Conservation (phyloP, 2,329 filamentous ascomycete genomes). For the Nemania abortiva region DNA sequence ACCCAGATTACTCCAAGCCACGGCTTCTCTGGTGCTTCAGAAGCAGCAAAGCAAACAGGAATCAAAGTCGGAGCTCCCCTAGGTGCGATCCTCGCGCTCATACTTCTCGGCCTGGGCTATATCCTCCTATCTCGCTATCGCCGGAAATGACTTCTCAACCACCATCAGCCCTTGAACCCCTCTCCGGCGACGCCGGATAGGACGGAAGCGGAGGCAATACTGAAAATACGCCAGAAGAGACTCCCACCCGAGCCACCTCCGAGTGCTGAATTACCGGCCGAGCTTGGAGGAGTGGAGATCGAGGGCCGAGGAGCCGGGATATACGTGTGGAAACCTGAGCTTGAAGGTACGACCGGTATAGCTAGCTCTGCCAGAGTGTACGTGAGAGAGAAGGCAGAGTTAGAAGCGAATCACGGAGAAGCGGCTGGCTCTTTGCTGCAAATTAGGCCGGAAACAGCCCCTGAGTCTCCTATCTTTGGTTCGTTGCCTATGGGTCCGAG, state of each 20-base stretch:
- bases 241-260: neutral
- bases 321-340: slow-evolving; percentile 31
- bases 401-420: slow-evolving; percentile 10
- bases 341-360: slow-evolving; percentile 23
- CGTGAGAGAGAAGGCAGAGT: slow-evolving; percentile 23
- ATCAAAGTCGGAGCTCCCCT: neutral
- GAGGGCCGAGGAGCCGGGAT: slow-evolving; percentile 20
- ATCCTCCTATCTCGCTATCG: slow-evolving; percentile 24
- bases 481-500: neutral
- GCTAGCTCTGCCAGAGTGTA: slow-evolving; percentile 5
- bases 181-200: neutral
- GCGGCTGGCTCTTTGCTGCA: no score
- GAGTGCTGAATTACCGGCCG: neutral
- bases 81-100: neutral
- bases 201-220: neutral
- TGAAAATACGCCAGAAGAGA: neutral
- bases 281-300: slow-evolving; percentile 18
- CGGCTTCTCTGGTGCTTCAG: neutral
- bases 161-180: neutral
- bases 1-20: neutral
- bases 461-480: slow-evolving; percentile 14
- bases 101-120: slow-evolving; percentile 2
- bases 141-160: slow-evolving; percentile 8
- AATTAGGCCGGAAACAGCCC: neutral
- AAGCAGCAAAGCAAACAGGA: neutral